Base-by-base conservation (phyloP, 768 basidiomycete genomes). In the Tubosaeta sp. region DNA sequence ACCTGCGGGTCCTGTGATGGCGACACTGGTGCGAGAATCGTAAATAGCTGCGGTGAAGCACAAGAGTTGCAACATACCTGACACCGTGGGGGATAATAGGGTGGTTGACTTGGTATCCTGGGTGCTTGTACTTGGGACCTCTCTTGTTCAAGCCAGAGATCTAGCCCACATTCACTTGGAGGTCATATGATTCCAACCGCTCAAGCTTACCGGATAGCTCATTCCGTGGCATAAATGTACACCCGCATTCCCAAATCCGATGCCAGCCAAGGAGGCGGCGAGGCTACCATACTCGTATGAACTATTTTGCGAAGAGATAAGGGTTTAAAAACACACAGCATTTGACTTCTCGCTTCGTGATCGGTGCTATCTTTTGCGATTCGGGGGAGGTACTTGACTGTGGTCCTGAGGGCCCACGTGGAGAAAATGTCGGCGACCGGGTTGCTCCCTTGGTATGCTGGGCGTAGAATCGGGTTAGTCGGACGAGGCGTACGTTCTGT, bases 381-480 rank as follows among this genome's bases (percentile, higher is more conserved):
- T 21, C 88, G 81, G 13, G 94, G 95, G 18, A 98, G 80, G 61
- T 91, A 85, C 65, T 90, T 82, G 39, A 97, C 86, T 0, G 93
- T 90, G 13, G 91, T 87, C 60, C 83, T 80, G 51, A 98, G 73
- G 2, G 95, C 94, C 94, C 95, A 98, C 49, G 87, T 73, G 16
- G 91, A 91, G 73, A 98, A 98, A 42, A 98, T 90, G 63, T 98
- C 95, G 2, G 94, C 92, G 43, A 97, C 87, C 5, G 90, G 90
- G 63, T 95, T 95, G 64, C 87, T 86, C 52, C 92, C 93, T 69
- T 95, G 93, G 62, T 95, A 96, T 4, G 92, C 87, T 24, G 95
- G 95, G 38, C 95, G 80, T 38, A 90, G 71, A 36, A 94, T 86
- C 3, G 95, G 95, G 69, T 98, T 96, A 9, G 80, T 62, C 3